A percentile compares a stretch with the other conserved stretches of the same genome.
Evolutionary conservation across 1,284 basidiomycete genomes (phyloP).

Genomic region (Ceratobasidium sp.): DNA sequence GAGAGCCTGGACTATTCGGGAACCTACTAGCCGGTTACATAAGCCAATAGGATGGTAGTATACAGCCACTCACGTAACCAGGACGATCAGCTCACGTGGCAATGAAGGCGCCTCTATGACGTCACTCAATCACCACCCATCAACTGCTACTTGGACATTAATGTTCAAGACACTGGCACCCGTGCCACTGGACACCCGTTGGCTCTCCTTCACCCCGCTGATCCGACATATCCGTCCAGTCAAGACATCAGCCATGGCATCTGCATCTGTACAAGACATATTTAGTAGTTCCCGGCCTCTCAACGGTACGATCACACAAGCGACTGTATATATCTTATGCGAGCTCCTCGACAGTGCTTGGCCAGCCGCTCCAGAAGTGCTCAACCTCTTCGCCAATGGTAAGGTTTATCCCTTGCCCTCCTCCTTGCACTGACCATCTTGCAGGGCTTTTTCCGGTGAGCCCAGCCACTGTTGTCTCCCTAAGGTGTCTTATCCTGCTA

Average conservation of each 20-base stretch:
- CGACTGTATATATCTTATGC: not conserved
- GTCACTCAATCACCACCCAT: not conserved
- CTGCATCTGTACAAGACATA: slow-evolving; percentile 29
- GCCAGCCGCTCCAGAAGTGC: slow-evolving; percentile 9
- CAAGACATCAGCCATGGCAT: slow-evolving; percentile 20
- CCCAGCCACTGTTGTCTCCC: not conserved
- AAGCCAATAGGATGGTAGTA: not conserved
- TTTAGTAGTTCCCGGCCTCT: slow-evolving; percentile 1
- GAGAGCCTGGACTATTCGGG: slow-evolving; percentile 17
- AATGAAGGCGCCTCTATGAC: not conserved
- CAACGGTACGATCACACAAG: slow-evolving; percentile 19
- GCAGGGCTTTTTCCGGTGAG: slow-evolving; percentile 22
- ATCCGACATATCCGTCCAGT: slow-evolving; percentile 14
- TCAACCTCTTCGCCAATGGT: slow-evolving; percentile 15
- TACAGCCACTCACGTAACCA: not conserved
- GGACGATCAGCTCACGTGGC: not conserved
- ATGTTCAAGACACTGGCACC: not conserved
- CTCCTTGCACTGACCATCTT: not conserved
- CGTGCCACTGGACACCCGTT: not conserved
- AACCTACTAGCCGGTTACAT: slow-evolving; percentile 19
- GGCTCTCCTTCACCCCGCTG: not conserved
- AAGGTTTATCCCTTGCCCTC: not conserved
- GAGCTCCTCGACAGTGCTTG: slow-evolving; percentile 14
- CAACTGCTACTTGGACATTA: not conserved
- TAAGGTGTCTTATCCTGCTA: not conserved